Percentiles rank a stretch among this genome's conserved stretches.
These are phyloP conservation scores for Fusarium sambucinum DNA, from an alignment of 2,329 filamentous ascomycete species.

Conservation along the genomic window DNA sequence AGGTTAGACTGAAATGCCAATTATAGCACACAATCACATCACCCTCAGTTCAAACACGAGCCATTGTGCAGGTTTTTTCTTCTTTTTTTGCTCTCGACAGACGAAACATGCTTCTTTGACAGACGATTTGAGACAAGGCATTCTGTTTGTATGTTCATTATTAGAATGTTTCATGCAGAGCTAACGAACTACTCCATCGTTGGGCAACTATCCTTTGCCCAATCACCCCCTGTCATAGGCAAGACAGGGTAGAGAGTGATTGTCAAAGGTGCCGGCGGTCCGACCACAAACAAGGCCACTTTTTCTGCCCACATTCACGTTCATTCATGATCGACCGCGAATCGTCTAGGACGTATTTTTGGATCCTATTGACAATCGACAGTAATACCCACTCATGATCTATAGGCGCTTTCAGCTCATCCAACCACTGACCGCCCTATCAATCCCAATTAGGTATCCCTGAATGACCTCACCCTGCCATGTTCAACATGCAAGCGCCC, in stretches of 20 bases:
- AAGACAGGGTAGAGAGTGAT: not conserved
- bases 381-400: conserved; percentile 5
- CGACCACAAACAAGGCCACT: conserved; percentile 7
- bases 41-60: conserved; percentile 32
- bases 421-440: conserved; percentile 35
- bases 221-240: not conserved
- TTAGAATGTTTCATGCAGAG: conserved; percentile 24
- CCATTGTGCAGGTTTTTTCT: conserved; percentile 11
- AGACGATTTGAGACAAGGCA: conserved; percentile 14
- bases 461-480: conserved; percentile 33
- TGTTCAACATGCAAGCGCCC: conserved; percentile 34
- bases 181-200: conserved; percentile 4
- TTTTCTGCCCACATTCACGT: conserved; percentile 7
- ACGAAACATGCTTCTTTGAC: not conserved
- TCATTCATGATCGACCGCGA: conserved; percentile 27
- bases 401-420: conserved; percentile 26
- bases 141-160: conserved; percentile 15
- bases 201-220: conserved; percentile 3
- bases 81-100: no score
- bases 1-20: conserved; percentile 12
- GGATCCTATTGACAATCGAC: conserved; percentile 5
- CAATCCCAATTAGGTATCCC: conserved; percentile 11
- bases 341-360: conserved; percentile 23
- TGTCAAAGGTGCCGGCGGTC: not conserved
- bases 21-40: conserved; percentile 34